phyloP scores from a whole-genome alignment of 257 asterid genomes.

The Jasminum sambac region DNA sequence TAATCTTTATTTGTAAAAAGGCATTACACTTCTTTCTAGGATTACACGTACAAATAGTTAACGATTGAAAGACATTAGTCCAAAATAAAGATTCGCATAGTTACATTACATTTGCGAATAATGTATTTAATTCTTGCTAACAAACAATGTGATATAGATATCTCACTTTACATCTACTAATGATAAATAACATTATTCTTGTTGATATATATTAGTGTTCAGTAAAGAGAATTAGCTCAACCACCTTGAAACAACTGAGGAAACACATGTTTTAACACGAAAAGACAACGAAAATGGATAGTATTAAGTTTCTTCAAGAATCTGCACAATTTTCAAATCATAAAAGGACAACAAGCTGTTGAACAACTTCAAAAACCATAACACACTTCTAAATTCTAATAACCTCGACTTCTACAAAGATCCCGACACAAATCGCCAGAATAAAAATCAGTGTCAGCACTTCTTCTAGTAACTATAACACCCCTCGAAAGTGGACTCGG shows the following conservation, averaged over 20 bases:
- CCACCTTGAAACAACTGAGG: not conserved
- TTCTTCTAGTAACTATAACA: conserved; percentile 43
- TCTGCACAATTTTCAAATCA: not conserved
- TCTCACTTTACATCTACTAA: no score
- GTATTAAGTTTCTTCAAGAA: not conserved
- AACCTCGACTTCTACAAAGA: conserved; percentile 27
- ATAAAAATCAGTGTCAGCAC: conserved; percentile 56
- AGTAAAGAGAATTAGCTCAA: no score
- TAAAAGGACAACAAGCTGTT: conserved; percentile 48
- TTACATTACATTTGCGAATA: no score
- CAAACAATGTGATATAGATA: no score
- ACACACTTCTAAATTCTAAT: not conserved
- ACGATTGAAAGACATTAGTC: no score
- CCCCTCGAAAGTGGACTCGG: conserved; percentile 68
- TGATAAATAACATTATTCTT: no score
- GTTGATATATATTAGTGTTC: no score
- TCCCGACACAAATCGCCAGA: conserved; percentile 38
- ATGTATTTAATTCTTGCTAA: no score
- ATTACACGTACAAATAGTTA: no score
- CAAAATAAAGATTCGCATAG: no score
- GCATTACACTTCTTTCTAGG: no score
- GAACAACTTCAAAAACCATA: conserved; percentile 28
- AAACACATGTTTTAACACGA: conserved; percentile 6
- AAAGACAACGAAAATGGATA: not conserved
- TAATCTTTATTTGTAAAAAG: no score